Evolutionary conservation across 1,284 basidiomycete genomes (phyloP), one percentile per base, ranked within the genome.

Genomic region (Trichosporon ovoides): DNA sequence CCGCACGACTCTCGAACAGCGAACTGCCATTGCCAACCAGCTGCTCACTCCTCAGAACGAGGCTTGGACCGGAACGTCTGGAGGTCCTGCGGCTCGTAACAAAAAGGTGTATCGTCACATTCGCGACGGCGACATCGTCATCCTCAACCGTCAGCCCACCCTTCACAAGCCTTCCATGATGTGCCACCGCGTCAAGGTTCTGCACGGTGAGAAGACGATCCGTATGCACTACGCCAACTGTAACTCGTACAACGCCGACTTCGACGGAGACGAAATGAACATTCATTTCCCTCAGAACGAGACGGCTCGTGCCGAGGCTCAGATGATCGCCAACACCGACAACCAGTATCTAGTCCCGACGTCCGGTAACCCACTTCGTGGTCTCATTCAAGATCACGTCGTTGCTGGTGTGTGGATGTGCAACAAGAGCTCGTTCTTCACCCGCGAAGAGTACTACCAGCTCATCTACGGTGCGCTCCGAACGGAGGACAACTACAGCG

Each of bases 151-250:
- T 63, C 96, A 99, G 81, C 96, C 96, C 10, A 98, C 96, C 1
- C 81, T 99, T 59, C 96, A 99, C 78, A 98, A 98, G 76, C 95
- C 96, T n/a, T 93, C 89, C 81, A 99, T 99, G 95, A 99, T 99
- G 96, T 89, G 88, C 11, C 96, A 99, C 78, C 88, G 86, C 67
- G 96, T 95, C 22, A 87, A 88, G 63, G 89, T 98, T 16, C 78
- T 99, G 62, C 84, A 87, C 61, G 96, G 95, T 50, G 96, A 99
- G 79, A 97, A 97, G 81, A 98, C 96, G 1, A 98, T 99, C 76
- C 86, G 96, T 33, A 97, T 99, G 95, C 96, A 99, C 81, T 98
- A 99, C 73, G 96, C 96, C 51, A 98, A 98, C 74, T 98, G 96
- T 80, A 98, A 98, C 77, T 98, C 95, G 6, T 98, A 98, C 78